Conservation (phyloP, 129 eudicot species). For the Pseudognaphalium luteoalbum region DNA sequence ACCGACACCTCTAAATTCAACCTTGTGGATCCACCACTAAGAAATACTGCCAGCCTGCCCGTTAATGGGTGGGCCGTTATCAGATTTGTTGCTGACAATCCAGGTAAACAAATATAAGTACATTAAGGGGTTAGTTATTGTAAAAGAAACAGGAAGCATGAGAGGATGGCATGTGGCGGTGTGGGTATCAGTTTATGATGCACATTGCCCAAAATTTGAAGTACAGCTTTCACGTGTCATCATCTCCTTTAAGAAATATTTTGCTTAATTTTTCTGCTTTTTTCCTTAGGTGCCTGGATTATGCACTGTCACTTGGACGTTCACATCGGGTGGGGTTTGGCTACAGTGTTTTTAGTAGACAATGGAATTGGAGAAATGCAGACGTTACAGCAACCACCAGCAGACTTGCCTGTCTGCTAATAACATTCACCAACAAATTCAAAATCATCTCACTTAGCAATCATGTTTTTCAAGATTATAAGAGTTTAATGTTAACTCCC, state of each 20-base stretch:
- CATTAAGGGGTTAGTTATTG: not conserved
- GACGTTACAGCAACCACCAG: constrained; percentile 63
- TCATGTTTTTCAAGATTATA: constrained; percentile 9
- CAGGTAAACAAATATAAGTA: constrained; percentile 48
- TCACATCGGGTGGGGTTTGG: constrained; percentile 94
- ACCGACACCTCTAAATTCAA: constrained; percentile 77
- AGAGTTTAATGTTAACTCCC: constrained; percentile 40
- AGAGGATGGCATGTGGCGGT: too few species aligned
- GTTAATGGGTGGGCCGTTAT: constrained; percentile 90
- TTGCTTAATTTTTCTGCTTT: not conserved
- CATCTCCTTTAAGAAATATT: not conserved
- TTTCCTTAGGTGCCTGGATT: constrained; percentile 73
- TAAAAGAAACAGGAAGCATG: too few species aligned
- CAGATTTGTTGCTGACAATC: constrained; percentile 96
- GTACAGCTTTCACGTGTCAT: too few species aligned
- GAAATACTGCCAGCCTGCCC: constrained; percentile 81
- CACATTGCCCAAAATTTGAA: too few species aligned
- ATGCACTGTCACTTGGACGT: constrained; percentile 98
- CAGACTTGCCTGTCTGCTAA: constrained; percentile 74
- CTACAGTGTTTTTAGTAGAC: constrained; percentile 77
- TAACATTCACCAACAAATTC: constrained; percentile 18
- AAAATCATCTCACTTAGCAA: not conserved
- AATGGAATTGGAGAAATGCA: constrained; percentile 65
- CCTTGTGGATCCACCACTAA: constrained; percentile 88
- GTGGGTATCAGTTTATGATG: too few species aligned